Evolutionary conservation across 164 flowering plant species (phyloP).

Genomic region (Vitis riparia): DNA sequence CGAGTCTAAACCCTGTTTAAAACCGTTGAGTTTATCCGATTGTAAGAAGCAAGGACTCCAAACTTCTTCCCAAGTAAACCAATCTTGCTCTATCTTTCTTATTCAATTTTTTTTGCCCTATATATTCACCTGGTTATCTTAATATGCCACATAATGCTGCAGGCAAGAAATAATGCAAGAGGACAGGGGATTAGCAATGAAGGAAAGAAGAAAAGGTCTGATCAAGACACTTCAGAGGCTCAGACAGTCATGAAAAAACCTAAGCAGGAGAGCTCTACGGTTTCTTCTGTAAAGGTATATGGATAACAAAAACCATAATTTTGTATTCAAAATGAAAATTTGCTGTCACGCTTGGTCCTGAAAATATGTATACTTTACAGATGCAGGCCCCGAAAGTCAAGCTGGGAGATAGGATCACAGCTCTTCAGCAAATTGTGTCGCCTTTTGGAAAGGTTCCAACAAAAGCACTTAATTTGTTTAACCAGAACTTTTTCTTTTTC

Average conservation of each 20-base stretch:
- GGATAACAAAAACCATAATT: neutral
- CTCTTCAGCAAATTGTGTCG: slow-evolving; percentile 80
- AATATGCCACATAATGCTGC: slow-evolving; percentile 11
- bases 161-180: slow-evolving; percentile 41
- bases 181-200: slow-evolving; percentile 33
- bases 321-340: neutral
- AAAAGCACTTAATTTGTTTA: neutral
- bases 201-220: slow-evolving; percentile 61
- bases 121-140: neutral
- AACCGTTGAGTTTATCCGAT: slow-evolving; percentile 24
- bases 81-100: neutral
- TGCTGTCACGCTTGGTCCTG: neutral
- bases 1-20: slow-evolving; percentile 24
- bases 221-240: slow-evolving; percentile 29
- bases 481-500: neutral
- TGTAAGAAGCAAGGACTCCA: slow-evolving; percentile 38
- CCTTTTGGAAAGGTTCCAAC: slow-evolving; percentile 73
- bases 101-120: neutral
- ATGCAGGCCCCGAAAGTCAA: slow-evolving; percentile 62
- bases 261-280: slow-evolving; percentile 49
- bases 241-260: slow-evolving; percentile 38
- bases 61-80: slow-evolving; percentile 32
- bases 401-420: slow-evolving; percentile 57
- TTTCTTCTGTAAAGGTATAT: slow-evolving; percentile 50
- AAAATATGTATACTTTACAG: slow-evolving; percentile 10